Evolutionary conservation across 805 yeast genomes (phyloP), one percentile per base, ranked within the genome.

Genomic region (Candida vaughaniae): DNA sequence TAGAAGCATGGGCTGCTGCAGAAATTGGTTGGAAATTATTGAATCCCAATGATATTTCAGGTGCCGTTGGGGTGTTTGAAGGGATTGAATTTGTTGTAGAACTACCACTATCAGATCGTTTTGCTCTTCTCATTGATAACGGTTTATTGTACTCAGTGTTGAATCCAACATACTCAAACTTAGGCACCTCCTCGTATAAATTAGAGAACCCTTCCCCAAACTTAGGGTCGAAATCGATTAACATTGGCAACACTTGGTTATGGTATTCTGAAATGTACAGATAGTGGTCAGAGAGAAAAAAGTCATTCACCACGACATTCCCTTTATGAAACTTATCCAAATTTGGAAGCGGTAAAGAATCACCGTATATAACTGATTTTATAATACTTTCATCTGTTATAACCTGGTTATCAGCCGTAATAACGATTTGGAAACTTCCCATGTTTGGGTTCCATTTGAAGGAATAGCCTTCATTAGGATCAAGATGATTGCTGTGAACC

Each of bases 221-320:
- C 22, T 45, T 52, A 5, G 49, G 31, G 31, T 62, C 68, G 12
- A 55, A 25, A 22, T 53, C 47, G 5, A 54, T 54, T 20, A 64
- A 47, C 31, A 64, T 46, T 4, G 61, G 64, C 14, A 62, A 43
- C 1, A 63, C 57, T 29, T 64, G 66, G 38, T 64, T 64, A 42
- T 64, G 69, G 40, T 64, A 63, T 3, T 53, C 55, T 3, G 67
- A 60, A 60, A 64, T 59, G 41, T 64, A 64, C 38, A 43, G 49
- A 25, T 60, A 47, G 40, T 61, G 58, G 30, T 61, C 62, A 22
- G 63, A 54, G 23, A 64, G 49, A 40, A 64, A 64, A 42, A 64
- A 60, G 38, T 64, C 69, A 39, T 59, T 61, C 11, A 62, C 58
- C 6, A 63, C 56, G 25, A 63, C 46, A 34, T 57, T 58, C 3